A percentile compares a stretch with the other conserved stretches of the same genome.
phyloP scores from a whole-genome alignment of 2,329 filamentous ascomycete genomes.

The Paracoccidioides lutzii region DNA sequence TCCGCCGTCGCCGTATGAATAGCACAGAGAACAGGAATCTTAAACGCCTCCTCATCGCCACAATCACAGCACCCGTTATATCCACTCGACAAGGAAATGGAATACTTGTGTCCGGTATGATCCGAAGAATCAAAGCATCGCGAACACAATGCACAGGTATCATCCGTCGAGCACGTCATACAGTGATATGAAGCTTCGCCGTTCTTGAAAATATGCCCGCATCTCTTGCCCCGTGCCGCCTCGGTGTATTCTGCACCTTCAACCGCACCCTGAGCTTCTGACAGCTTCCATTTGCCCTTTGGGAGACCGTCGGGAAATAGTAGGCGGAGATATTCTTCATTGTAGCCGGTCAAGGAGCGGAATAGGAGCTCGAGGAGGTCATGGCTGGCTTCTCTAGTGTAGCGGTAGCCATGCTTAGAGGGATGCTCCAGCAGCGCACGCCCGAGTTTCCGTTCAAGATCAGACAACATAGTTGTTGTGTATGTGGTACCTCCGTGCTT shows the following conservation, averaged over 20 bases:
- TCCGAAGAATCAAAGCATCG: conserved; percentile 92
- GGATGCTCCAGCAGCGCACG: conserved; percentile 70
- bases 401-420: conserved; percentile 58
- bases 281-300: conserved; percentile 56
- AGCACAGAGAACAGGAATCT: conserved; percentile 72
- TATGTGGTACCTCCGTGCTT: neutral
- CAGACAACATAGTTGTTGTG: conserved; percentile 28
- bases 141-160: conserved; percentile 89
- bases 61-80: conserved; percentile 97
- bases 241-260: conserved; percentile 93
- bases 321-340: conserved; percentile 58
- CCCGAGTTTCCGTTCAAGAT: conserved; percentile 67
- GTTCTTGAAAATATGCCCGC: conserved; percentile 91
- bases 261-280: conserved; percentile 78
- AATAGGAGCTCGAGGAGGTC: conserved; percentile 72
- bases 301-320: conserved; percentile 71
- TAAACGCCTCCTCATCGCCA: conserved; percentile 91
- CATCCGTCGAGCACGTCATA: conserved; percentile 85
- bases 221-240: conserved; percentile 79
- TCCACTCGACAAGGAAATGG: conserved; percentile 73
- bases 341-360: conserved; percentile 67
- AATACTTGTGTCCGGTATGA: conserved; percentile 83
- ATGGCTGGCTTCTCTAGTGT: conserved; percentile 55
- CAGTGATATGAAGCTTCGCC: conserved; percentile 92
- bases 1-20: conserved; percentile 61